Base-by-base conservation (phyloP, 1,284 basidiomycete genomes). In the Cryptococcus maquisensis region DNA sequence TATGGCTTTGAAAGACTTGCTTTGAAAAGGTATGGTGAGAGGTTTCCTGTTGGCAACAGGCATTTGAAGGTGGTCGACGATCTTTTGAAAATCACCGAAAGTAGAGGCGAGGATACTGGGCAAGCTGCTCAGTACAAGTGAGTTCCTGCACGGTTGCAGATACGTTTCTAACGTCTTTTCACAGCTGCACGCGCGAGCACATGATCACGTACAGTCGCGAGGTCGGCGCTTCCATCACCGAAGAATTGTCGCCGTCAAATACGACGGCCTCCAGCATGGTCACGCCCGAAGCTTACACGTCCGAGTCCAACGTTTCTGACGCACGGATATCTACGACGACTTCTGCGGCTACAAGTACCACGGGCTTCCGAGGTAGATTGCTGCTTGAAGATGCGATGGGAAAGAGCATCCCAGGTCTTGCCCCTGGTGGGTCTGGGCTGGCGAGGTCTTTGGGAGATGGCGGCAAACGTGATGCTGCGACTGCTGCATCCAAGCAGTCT, bases 41-140 rank as follows among this genome's bases (percentile, higher is more conserved):
- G 66, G 16, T 68, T 67, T 37, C 69, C 71, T 6, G 26, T 70
- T 8, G 65, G 63, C 2, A 51, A 60, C 10, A 52, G 64, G 28
- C 68, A 69, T 47, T 32, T 67, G 26, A 56, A 59, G 37, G 62
- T 70, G 36, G 39, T 70, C n/a, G 64, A 72, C 44, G 63, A 65
- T 21, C 35, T 62, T 3, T 45, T 68, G 9, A 42, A 26, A 18
- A 26, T 38, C 13, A 41, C 47, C 15, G 47, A 53, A 9, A 54
- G 45, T 15, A 26, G 32, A 12, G 52, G 20, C 26, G 28, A 26
- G 24, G 49, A 35, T 8, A 8, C 21, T 12, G 16, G 46, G 12
- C 18, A 32, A 6, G 37, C 20, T 20, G 21, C 47, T 8, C 20
- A 35, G 2, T 52, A 50, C 26, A 37, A 53, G 56, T 57, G 20